These are phyloP conservation scores for Corinectria fuckeliana DNA, from an alignment of 2,329 filamentous ascomycete species.

Conservation along the genomic window DNA sequence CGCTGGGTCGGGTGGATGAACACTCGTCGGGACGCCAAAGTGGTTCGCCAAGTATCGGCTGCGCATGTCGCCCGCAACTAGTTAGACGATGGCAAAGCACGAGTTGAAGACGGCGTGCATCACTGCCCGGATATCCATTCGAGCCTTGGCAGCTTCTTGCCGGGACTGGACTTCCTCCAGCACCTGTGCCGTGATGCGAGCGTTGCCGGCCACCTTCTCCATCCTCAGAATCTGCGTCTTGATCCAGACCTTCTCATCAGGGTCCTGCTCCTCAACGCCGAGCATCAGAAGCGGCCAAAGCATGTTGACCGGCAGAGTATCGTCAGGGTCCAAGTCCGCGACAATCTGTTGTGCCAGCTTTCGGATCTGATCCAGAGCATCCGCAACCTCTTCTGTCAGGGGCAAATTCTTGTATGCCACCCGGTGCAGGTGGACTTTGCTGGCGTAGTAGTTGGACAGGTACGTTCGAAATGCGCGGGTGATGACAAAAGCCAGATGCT, in stretches of 20 bases:
- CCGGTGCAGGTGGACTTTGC: constrained; percentile 62
- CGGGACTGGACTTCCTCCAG: constrained; percentile 53
- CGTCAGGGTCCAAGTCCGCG: constrained; percentile 47
- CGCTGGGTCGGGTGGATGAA: not conserved
- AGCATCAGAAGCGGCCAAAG: constrained; percentile 64
- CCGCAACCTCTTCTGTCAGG: constrained; percentile 55
- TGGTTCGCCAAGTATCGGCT: not conserved
- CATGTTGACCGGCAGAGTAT: constrained; percentile 60
- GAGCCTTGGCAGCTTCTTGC: constrained; percentile 48
- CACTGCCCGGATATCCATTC: constrained; percentile 53
- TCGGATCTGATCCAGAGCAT: constrained; percentile 57
- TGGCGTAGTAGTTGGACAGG: constrained; percentile 62
- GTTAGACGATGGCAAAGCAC: constrained; percentile 58
- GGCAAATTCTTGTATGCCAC: constrained; percentile 63
- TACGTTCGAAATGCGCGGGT: constrained; percentile 62
- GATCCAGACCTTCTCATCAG: constrained; percentile 57
- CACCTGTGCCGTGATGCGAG: constrained; percentile 53
- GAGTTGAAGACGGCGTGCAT: constrained; percentile 58
- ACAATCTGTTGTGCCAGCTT: constrained; percentile 53
- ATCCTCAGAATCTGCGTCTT: constrained; percentile 55
- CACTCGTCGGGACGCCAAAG: not conserved
- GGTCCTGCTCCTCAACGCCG: constrained; percentile 60
- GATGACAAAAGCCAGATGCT: constrained; percentile 55
- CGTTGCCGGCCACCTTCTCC: constrained; percentile 53
- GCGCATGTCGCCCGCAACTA: constrained; percentile 11